phyloP scores from a whole-genome alignment of 2,329 filamentous ascomycete species.

The Phialocephala sp. region DNA sequence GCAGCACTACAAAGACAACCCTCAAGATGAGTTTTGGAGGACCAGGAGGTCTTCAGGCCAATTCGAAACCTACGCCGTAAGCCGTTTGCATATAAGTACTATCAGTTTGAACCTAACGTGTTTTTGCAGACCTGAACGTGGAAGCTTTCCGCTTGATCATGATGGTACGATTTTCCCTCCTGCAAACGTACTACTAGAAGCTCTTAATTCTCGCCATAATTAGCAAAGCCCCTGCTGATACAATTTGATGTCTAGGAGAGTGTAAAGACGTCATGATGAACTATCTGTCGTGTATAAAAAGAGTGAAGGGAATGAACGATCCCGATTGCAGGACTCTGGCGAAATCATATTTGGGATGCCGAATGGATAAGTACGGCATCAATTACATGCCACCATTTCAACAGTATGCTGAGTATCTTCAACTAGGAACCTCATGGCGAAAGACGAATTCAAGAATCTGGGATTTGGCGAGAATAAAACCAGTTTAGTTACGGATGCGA shows the following conservation, averaged over 20 bases:
- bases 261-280: slow-evolving; percentile 87
- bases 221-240: slow-evolving; percentile 19
- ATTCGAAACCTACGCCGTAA: slow-evolving; percentile 73
- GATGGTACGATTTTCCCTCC: slow-evolving; percentile 61
- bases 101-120: background rate
- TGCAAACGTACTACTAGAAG: background rate
- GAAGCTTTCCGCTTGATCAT: slow-evolving; percentile 95
- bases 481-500: slow-evolving; percentile 28
- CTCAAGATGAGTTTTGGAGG: slow-evolving; percentile 69
- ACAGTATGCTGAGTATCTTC: slow-evolving; percentile 11
- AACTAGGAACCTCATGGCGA: slow-evolving; percentile 88
- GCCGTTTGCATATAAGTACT: slow-evolving; percentile 41
- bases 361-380: slow-evolving; percentile 84
- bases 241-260: slow-evolving; percentile 66
- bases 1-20: background rate
- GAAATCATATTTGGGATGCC: slow-evolving; percentile 86
- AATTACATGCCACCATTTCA: no score
- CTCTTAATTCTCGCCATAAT: background rate
- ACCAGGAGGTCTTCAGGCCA: slow-evolving; percentile 68
- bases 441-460: slow-evolving; percentile 92
- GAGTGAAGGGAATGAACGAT: slow-evolving; percentile 82
- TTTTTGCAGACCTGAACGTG: slow-evolving; percentile 75
- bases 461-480: slow-evolving; percentile 64
- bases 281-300: slow-evolving; percentile 89
- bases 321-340: slow-evolving; percentile 83